Percentiles rank a stretch among this genome's conserved stretches.
phyloP scores from a whole-genome alignment of 257 asterid species.

The Fraxinus americana region DNA sequence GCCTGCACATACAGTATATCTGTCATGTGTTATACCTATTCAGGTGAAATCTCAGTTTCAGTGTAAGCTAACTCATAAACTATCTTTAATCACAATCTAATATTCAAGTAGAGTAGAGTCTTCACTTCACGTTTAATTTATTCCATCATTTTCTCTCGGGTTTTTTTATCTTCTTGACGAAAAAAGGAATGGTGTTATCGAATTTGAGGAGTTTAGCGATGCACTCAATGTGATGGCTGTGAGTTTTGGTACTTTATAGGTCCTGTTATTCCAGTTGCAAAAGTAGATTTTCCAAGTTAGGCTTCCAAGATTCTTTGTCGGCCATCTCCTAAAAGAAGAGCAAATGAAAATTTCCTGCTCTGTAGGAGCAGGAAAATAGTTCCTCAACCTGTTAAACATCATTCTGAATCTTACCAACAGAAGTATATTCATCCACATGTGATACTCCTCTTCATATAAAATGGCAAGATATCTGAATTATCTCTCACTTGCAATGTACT shows the following conservation, averaged over 20 bases:
- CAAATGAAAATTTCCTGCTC: conserved; percentile 34
- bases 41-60: neutral
- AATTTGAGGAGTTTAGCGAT: conserved; percentile 75
- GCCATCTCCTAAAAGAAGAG: conserved; percentile 60
- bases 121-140: neutral
- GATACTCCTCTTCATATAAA: conserved; percentile 42
- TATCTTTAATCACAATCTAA: neutral
- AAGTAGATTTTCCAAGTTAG: conserved; percentile 37
- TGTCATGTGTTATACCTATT: neutral
- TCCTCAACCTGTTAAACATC: conserved; percentile 27
- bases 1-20: neutral
- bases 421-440: conserved; percentile 32
- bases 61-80: neutral
- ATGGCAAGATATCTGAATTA: conserved; percentile 48
- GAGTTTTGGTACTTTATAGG: conserved; percentile 41
- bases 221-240: conserved; percentile 47
- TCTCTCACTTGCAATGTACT: conserved; percentile 10
- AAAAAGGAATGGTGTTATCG: conserved; percentile 76
- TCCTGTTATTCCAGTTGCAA: conserved; percentile 36
- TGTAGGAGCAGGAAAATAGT: conserved; percentile 39
- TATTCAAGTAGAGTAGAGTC: conserved; percentile 4
- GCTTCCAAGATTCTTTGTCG: conserved; percentile 31
- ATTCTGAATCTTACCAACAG: conserved; percentile 23
- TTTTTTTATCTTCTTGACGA: conserved; percentile 74
- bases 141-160: conserved; percentile 40